A percentile compares a stretch with the other conserved stretches of the same genome.
These are phyloP conservation scores for Liquidambar formosana DNA, from an alignment of 164 flowering plant genomes.

Conservation along the genomic window DNA sequence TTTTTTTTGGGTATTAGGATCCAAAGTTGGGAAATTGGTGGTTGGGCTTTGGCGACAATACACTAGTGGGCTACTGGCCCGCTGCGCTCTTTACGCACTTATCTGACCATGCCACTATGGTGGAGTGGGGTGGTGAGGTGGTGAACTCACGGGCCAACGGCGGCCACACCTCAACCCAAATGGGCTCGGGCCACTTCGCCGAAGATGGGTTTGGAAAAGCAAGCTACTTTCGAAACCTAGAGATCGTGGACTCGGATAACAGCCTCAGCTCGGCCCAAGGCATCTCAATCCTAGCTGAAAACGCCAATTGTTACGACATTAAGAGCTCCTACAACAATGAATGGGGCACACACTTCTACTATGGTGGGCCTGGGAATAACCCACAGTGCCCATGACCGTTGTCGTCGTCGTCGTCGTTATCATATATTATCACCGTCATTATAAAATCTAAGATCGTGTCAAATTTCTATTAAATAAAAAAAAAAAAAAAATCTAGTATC, in stretches of 20 bases:
- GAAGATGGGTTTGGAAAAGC: conserved; percentile 82
- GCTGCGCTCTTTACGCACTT: conserved; percentile 65
- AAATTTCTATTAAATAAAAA: too few species aligned
- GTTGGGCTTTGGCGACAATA: conserved; percentile 67
- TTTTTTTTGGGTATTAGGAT: conserved; percentile 42
- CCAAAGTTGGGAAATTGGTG: conserved; percentile 76
- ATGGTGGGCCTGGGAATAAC: conserved; percentile 93
- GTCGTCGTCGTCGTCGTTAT: not conserved
- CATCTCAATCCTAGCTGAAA: conserved; percentile 76
- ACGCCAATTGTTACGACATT: conserved; percentile 87
- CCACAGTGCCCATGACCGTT: conserved; percentile 52
- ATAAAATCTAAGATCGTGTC: too few species aligned
- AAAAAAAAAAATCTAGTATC: too few species aligned
- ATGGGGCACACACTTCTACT: conserved; percentile 94
- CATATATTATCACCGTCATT: not conserved
- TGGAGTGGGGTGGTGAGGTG: conserved; percentile 84
- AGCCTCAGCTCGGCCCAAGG: conserved; percentile 61
- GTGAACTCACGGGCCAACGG: conserved; percentile 62
- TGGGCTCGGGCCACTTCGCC: conserved; percentile 82
- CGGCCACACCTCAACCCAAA: conserved; percentile 63
- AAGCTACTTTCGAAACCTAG: conserved; percentile 85
- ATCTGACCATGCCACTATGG: conserved; percentile 66
- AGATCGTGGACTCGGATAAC: conserved; percentile 88
- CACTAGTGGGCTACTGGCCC: conserved; percentile 76
- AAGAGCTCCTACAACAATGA: conserved; percentile 64